Evolutionary conservation across 257 asterid genomes (phyloP).

Genomic region (Jaltomata sinuosa): DNA sequence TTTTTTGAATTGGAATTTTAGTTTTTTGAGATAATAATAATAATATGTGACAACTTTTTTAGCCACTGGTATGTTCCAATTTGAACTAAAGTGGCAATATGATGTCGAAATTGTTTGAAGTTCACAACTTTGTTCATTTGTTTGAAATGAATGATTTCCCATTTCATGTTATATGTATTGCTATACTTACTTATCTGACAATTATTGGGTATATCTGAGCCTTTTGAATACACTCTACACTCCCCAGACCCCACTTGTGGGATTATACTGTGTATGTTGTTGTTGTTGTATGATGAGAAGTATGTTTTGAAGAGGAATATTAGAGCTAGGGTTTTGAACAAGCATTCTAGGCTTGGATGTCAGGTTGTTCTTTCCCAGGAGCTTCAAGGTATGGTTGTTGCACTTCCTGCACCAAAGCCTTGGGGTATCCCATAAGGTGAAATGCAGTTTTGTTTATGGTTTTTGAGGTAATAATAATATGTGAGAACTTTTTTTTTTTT

Average conservation of each 20-base stretch:
- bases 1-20: neutral
- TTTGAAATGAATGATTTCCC: neutral
- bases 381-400: constrained; percentile 38
- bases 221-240: too few relatives aligned
- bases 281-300: too few relatives aligned
- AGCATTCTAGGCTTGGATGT: constrained; percentile 38
- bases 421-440: constrained; percentile 37
- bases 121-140: neutral
- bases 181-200: neutral
- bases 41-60: too few relatives aligned
- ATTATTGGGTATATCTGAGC: neutral
- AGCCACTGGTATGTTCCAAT: neutral
- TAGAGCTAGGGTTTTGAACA: constrained; percentile 38
- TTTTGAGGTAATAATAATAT: neutral
- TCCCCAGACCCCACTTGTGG: too few relatives aligned
- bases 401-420: constrained; percentile 38
- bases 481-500: neutral
- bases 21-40: neutral
- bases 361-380: constrained; percentile 37
- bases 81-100: neutral
- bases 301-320: constrained; percentile 51
- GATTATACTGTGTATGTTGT: too few relatives aligned
- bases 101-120: neutral
- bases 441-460: neutral
- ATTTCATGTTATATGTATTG: neutral